phyloP scores from a whole-genome alignment of 2,329 filamentous ascomycete genomes.

The Teratosphaeria destructans region DNA sequence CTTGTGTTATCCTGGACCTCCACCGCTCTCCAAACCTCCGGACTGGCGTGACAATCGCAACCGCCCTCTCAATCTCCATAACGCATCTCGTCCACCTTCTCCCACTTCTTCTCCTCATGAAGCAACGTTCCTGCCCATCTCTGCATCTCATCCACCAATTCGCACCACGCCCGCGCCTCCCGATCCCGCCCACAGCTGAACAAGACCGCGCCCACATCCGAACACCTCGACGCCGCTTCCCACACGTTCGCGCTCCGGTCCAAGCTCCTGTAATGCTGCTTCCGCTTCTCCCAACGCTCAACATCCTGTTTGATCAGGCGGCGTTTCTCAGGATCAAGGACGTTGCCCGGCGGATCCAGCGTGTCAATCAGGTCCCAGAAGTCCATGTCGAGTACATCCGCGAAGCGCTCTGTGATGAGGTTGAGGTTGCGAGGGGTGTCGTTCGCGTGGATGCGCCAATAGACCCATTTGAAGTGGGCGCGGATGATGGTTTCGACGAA shows the following conservation, averaged over 20 bases:
- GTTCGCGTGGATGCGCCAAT: not conserved
- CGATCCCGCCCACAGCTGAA: conserved; percentile 8
- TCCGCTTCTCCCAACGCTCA: not conserved
- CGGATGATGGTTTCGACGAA: not conserved
- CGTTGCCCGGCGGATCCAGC: not conserved
- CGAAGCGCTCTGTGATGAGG: not conserved
- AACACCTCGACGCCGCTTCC: not conserved
- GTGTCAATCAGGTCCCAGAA: not conserved
- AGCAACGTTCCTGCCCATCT: not conserved
- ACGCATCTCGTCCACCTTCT: not conserved
- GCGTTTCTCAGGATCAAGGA: not conserved
- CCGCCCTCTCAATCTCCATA: not conserved
- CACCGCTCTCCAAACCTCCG: not conserved
- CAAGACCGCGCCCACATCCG: conserved; percentile 6
- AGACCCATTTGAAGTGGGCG: not conserved
- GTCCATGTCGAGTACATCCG: not conserved
- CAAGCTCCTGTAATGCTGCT: not conserved
- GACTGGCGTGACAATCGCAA: not conserved
- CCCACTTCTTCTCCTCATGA: conserved; percentile 3
- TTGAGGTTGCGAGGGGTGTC: not conserved
- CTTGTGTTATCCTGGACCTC: not conserved
- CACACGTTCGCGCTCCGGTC: not conserved
- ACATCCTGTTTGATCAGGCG: not conserved
- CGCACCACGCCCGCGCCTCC: conserved; percentile 8
- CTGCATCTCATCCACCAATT: conserved; percentile 7